Base-by-base conservation (phyloP, 177 flowering plant genomes). In the Vitis hybrid region DNA sequence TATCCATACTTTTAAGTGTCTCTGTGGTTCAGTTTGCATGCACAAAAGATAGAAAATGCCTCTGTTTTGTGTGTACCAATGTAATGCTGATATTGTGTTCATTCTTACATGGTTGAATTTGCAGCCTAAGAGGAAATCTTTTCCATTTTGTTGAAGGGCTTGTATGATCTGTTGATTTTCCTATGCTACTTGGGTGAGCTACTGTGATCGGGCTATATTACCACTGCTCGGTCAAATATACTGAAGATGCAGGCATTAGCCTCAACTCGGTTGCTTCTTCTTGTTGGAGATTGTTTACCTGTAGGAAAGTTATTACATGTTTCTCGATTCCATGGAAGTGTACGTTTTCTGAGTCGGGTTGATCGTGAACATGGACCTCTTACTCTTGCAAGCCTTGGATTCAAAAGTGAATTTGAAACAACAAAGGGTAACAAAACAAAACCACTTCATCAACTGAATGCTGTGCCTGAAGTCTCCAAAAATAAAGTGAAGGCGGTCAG, bases 371-470 rank as follows among this genome's bases (percentile, higher is more conserved):
- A 68, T 67, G 87, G 83, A 7, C 82, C 91, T 66, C 87, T 91
- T 4, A 89, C 91, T 41, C 85, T 91, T 69, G 80, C 80, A 24
- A 86, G 85, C 76, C 84, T 93, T 58, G 97, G 94, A 11, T 80
- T 83, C 58, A 75, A 73, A 70, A 66, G 66, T 63, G 83, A 86
- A 69, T 27, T 61, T 65, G 80, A 80, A 48, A 58, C 71, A 60
- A 63, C 59, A 17, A 74, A 61, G 7, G 77, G 57, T 24, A 68
- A 55, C 18, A 65, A 71, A 62, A 51, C 27, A 27, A 72, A 61
- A 59, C 77, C 70, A 48, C 67, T 67, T 69, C 70, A 41, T 69
- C 70, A 71, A 17, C 69, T 60, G 55, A 69, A 67, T 71, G 68
- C 84, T 60, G 58, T 76, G 11, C 35, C 65, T 63, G 79, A 74